Evolutionary conservation across 2,329 filamentous ascomycete species (phyloP), one percentile per base, ranked within the genome.

Genomic region (Xylaria multiplex): DNA sequence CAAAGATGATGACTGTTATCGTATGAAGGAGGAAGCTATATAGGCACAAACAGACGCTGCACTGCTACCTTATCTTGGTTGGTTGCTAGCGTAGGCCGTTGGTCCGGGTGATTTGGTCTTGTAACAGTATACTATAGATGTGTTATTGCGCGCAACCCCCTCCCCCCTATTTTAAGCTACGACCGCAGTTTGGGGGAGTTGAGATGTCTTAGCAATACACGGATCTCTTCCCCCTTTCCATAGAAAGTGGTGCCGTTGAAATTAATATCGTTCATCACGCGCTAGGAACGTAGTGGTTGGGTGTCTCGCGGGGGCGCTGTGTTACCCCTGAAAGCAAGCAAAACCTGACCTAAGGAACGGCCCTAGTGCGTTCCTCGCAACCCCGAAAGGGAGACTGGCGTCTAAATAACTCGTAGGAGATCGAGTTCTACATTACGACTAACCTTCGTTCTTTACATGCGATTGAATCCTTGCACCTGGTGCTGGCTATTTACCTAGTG

Each of bases 271-370:
- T 19, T 19, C 40, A 22, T 40, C 42, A 35, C n/a, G n/a, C 40
- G n/a, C 48, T 62, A 32, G 13, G 32, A 56, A 11, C 19, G 6
- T 35, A 13, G 8, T 59, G 55, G 19, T 57, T 19, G 43, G 43
- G 24, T 11, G 13, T 40, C 49, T 52, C 55, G 42, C n/a, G 49
- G 48, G 53, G n/a, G 40, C 45, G 35, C 27, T 43, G 53, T 57
- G 32, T 43, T 37, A 63, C 64, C 60, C 64, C 64, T 60, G 30
- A 64, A 56, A 14, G 22, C 35, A 55, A 48, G 50, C 49, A 55
- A 22, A 35, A 57, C 19, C 40, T 2, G 22, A 53, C 50, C 57
- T 22, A 50, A 27, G 27, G 27, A 5, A 27, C 40, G 35, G 19
- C n/a, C 42, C 40, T 49, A 22, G n/a, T 50, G 54, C 42, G 35